A percentile compares a stretch with the other conserved stretches of the same genome.
Evolutionary conservation across 768 basidiomycete species (phyloP).

Genomic region (Leccinellum albellum): DNA sequence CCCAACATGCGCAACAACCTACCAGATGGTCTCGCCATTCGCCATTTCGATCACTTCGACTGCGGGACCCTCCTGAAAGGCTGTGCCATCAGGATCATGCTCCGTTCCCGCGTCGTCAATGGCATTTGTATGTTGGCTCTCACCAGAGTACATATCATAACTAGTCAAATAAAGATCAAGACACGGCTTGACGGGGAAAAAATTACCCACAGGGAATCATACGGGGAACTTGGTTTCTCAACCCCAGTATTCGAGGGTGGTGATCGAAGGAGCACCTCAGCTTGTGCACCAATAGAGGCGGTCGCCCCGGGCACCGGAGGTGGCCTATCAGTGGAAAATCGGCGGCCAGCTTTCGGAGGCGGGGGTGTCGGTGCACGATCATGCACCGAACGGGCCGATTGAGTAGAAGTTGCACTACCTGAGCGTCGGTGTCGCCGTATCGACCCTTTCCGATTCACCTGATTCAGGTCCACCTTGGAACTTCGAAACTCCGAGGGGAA

Average conservation of each 20-base stretch:
- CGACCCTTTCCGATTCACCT: conserved; percentile 54
- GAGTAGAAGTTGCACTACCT: conserved; percentile 53
- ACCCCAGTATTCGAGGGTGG: conserved; percentile 38
- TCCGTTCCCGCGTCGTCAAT: conserved; percentile 34
- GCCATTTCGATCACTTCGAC: conserved; percentile 79
- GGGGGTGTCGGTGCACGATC: conserved; percentile 87
- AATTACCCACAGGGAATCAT: conserved; percentile 71
- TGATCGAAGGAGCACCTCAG: conserved; percentile 39
- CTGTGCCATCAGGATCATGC: conserved; percentile 21
- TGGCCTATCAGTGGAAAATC: conserved; percentile 63
- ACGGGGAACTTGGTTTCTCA: conserved; percentile 67
- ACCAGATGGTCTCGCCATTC: conserved; percentile 89
- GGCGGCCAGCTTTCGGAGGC: conserved; percentile 57
- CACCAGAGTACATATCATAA: conserved; percentile 77
- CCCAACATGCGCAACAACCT: conserved; percentile 22
- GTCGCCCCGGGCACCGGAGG: conserved; percentile 71
- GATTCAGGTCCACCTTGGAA: conserved; percentile 54
- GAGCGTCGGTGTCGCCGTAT: conserved; percentile 51
- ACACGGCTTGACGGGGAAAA: conserved; percentile 11
- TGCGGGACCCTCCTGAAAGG: conserved; percentile 49
- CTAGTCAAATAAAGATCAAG: conserved; percentile 37
- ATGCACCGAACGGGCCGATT: conserved; percentile 70
- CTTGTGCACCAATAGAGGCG: conserved; percentile 42
- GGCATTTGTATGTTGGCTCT: conserved; percentile 39
- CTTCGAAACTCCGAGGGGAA: conserved; percentile 65